A percentile compares a stretch with the other conserved stretches of the same genome.
These are phyloP conservation scores for Fomitopsis pulvina DNA, from an alignment of 768 basidiomycete species.

Conservation along the genomic window DNA sequence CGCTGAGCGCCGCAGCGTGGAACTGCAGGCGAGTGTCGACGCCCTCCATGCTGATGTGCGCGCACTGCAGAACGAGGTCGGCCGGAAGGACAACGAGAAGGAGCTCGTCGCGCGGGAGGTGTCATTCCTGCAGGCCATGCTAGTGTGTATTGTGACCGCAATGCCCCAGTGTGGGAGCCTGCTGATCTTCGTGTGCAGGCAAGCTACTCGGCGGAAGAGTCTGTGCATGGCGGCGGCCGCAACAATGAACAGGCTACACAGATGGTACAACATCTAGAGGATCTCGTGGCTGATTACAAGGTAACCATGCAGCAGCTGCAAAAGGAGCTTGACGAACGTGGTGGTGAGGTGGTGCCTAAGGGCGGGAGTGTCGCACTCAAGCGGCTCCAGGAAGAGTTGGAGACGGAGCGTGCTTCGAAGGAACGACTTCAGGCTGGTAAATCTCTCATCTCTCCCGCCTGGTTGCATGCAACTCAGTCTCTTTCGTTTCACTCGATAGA, in stretches of 20 bases:
- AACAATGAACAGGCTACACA: slow-evolving; percentile 33
- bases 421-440: slow-evolving; percentile 20
- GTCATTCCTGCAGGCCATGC: slow-evolving; percentile 59
- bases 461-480: not conserved
- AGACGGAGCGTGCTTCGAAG: slow-evolving; percentile 28
- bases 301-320: slow-evolving; percentile 37
- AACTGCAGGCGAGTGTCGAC: slow-evolving; percentile 9
- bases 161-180: not conserved
- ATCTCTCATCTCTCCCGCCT: no score
- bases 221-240: slow-evolving; percentile 21
- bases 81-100: slow-evolving; percentile 32
- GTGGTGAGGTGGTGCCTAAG: slow-evolving; percentile 24
- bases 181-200: slow-evolving; percentile 31
- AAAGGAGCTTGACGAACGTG: slow-evolving; percentile 40
- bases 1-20: slow-evolving; percentile 26
- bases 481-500: slow-evolving; percentile 26
- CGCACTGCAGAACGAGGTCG: slow-evolving; percentile 32
- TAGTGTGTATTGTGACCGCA: slow-evolving; percentile 38
- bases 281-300: slow-evolving; percentile 51
- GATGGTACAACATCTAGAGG: slow-evolving; percentile 49
- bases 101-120: slow-evolving; percentile 51
- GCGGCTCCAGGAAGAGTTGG: slow-evolving; percentile 34
- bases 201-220: slow-evolving; percentile 58
- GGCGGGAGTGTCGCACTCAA: slow-evolving; percentile 21
- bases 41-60: slow-evolving; percentile 34